Evolutionary conservation across 352 stramenopile species (phyloP).

Genomic region (Peronosclerospora sorghi): DNA sequence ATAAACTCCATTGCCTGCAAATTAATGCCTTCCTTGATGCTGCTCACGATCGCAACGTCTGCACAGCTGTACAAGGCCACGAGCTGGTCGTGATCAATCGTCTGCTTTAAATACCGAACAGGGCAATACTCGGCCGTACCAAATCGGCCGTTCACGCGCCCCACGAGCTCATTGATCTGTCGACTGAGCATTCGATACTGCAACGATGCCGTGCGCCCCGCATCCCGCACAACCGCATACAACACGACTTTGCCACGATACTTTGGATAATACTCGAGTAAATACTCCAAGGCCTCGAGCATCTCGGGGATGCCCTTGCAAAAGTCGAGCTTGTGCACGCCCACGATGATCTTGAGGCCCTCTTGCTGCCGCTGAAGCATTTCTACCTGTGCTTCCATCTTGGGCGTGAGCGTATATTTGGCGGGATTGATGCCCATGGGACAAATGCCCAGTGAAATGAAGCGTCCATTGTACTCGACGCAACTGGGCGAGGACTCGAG

Average conservation of each 20-base stretch:
- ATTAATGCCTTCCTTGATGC: constrained; percentile 87
- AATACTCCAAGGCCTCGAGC: constrained; percentile 83
- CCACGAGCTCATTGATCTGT: constrained; percentile 85
- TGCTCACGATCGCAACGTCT: constrained; percentile 83
- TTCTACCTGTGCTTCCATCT: constrained; percentile 40
- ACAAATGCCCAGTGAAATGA: constrained; percentile 83
- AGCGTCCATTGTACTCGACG: constrained; percentile 77
- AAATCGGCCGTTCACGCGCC: constrained; percentile 80
- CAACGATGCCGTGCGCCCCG: constrained; percentile 43
- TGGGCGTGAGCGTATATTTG: constrained; percentile 65
- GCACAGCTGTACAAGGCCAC: constrained; percentile 84
- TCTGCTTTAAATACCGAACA: constrained; percentile 82
- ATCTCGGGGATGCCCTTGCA: constrained; percentile 85
- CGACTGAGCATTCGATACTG: constrained; percentile 79
- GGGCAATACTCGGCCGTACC: constrained; percentile 83
- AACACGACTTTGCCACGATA: constrained; percentile 90
- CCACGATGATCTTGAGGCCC: constrained; percentile 69
- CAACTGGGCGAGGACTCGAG: constrained; percentile 80
- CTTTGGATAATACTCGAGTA: constrained; percentile 82
- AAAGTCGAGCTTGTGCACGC: constrained; percentile 70
- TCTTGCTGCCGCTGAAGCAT: constrained; percentile 44
- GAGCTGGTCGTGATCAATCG: constrained; percentile 79
- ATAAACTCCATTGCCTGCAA: constrained; percentile 88
- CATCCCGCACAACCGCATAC: constrained; percentile 87
- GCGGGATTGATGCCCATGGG: constrained; percentile 84